A percentile compares a stretch with the other conserved stretches of the same genome.
Evolutionary conservation across 1,284 basidiomycete species (phyloP).

Genomic region (Xanthoconium separans): DNA sequence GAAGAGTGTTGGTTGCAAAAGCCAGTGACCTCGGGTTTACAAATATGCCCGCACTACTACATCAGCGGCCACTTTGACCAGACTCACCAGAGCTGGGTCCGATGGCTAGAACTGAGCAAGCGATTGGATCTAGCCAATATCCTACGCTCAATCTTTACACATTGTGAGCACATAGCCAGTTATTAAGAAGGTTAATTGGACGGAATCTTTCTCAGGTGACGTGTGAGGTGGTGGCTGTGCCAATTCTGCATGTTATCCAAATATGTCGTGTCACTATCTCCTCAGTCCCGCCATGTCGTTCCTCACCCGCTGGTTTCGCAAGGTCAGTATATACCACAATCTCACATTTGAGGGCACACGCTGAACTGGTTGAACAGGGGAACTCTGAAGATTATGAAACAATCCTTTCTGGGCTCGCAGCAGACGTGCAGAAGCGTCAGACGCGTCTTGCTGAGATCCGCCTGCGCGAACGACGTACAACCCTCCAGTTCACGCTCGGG

Average conservation of each 20-base stretch:
- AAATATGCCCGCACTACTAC: too few species aligned
- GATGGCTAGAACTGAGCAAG: too few species aligned
- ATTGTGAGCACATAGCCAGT: too few species aligned
- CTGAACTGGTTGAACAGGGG: conserved; percentile 10
- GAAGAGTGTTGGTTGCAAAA: too few species aligned
- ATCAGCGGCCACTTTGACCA: too few species aligned
- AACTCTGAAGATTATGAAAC: conserved; percentile 66
- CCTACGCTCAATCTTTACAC: too few species aligned
- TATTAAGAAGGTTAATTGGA: too few species aligned
- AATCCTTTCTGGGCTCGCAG: conserved; percentile 59
- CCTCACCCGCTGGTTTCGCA: conserved; percentile 29
- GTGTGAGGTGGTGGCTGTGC: conserved; percentile 23
- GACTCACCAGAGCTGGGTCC: too few species aligned
- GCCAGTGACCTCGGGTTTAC: too few species aligned
- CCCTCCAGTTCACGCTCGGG: conserved; percentile 80
- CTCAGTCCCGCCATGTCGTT: conserved; percentile 25
- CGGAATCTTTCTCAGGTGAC: too few species aligned
- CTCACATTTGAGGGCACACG: neutral
- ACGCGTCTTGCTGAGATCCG: conserved; percentile 85
- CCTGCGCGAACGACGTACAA: conserved; percentile 80
- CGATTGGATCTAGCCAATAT: too few species aligned
- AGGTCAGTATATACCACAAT: conserved; percentile 18
- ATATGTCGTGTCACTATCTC: conserved; percentile 11
- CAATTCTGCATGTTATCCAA: conserved; percentile 3
- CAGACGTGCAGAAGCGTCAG: conserved; percentile 75